phyloP scores from a whole-genome alignment of 208 protist species.

The Acanthamoeba quina region DNA sequence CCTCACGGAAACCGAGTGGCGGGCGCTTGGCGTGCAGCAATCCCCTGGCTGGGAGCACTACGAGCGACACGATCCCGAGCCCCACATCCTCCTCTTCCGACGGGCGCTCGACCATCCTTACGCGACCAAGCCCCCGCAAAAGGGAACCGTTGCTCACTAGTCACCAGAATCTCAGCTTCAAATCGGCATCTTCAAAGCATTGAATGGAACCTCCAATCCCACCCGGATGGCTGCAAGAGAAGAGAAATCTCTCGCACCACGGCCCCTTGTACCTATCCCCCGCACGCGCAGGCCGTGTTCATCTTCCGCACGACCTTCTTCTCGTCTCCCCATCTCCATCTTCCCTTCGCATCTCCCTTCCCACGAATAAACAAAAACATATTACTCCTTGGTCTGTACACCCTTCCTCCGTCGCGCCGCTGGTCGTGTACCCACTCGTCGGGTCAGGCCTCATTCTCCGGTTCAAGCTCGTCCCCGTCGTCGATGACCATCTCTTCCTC shows the following conservation, averaged over 20 bases:
- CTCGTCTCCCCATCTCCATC: neutral
- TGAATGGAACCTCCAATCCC: neutral
- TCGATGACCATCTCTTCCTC: conserved; percentile 43
- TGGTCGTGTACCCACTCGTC: too few relatives aligned
- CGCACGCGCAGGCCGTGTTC: neutral
- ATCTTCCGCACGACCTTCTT: neutral
- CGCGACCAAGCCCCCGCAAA: conserved; percentile 50
- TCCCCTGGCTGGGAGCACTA: conserved; percentile 98
- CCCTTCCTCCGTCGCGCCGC: too few relatives aligned
- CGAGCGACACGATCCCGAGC: conserved; percentile 97
- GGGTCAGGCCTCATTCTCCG: neutral
- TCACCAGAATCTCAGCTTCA: neutral
- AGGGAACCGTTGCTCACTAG: conserved; percentile 2
- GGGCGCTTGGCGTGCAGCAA: conserved; percentile 97
- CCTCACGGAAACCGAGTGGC: conserved; percentile 97
- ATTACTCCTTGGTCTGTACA: too few relatives aligned
- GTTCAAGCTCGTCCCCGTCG: neutral
- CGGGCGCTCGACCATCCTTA: conserved; percentile 84
- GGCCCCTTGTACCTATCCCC: neutral
- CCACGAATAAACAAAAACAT: neutral
- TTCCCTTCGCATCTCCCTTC: neutral
- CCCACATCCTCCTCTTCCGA: conserved; percentile 97
- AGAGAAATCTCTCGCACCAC: conserved; percentile 11
- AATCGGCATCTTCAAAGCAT: too few relatives aligned
- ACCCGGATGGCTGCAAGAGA: neutral